These are phyloP conservation scores for Coemansia sp. DNA, from an alignment of 192 early-diverging fungal species.

Conservation along the genomic window DNA sequence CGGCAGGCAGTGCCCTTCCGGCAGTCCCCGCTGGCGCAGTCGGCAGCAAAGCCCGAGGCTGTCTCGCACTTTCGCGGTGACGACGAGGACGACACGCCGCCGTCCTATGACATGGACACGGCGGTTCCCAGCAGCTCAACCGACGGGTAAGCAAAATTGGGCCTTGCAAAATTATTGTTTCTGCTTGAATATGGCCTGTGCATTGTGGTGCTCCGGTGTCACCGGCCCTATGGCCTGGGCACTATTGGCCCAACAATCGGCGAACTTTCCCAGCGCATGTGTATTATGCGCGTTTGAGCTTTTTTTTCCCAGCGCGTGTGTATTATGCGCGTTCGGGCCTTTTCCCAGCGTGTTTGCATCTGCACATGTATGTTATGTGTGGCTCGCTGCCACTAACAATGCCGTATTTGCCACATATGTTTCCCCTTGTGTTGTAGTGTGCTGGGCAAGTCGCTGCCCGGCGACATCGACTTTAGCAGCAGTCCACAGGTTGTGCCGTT, in stretches of 20 bases:
- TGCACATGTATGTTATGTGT: too few relatives aligned
- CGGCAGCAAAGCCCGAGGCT: conserved; percentile 3
- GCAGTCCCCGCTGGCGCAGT: conserved; percentile 40
- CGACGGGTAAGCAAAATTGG: conserved; percentile 28
- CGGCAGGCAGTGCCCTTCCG: conserved; percentile 23
- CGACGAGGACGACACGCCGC: conserved; percentile 23
- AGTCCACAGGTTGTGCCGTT: conserved; percentile 56
- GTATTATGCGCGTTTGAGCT: background rate
- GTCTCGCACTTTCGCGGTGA: conserved; percentile 25
- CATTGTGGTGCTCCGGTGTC: background rate
- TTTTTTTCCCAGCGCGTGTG: background rate
- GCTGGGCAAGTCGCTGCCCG: conserved; percentile 38
- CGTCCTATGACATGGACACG: conserved; percentile 19
- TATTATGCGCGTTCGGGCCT: background rate
- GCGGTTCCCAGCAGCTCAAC: conserved; percentile 8
- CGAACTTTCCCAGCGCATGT: too few relatives aligned
- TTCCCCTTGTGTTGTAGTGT: conserved; percentile 2
- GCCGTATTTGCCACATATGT: background rate
- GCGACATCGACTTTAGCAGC: conserved; percentile 22
- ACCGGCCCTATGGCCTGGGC: background rate
- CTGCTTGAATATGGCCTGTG: background rate
- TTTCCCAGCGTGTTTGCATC: background rate
- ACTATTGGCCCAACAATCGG: too few relatives aligned
- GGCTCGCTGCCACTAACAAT: background rate
- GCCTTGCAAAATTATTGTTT: too few relatives aligned